phyloP scores from a whole-genome alignment of 1,284 basidiomycete genomes.

The Melanopsichium pennsylvanicum region DNA sequence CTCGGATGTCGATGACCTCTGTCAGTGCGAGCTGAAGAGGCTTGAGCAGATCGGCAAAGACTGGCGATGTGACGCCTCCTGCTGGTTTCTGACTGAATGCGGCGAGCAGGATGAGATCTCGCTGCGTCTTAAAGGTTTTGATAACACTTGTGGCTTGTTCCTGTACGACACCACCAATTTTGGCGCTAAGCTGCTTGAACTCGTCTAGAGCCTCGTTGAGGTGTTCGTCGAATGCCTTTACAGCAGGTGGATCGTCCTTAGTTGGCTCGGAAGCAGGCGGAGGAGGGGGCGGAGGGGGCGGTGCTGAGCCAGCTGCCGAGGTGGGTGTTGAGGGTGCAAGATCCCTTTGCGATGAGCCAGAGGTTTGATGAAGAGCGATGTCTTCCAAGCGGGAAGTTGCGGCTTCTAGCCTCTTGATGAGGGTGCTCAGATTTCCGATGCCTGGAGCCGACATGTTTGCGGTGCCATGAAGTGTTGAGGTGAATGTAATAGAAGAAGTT shows the following conservation, averaged over 20 bases:
- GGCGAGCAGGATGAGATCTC: constrained; percentile 75
- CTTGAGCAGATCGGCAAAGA: constrained; percentile 73
- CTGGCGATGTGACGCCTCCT: constrained; percentile 72
- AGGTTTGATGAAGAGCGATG: constrained; percentile 71
- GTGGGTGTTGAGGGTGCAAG: constrained; percentile 17
- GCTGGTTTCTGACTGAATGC: constrained; percentile 76
- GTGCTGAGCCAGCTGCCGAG: constrained; percentile 22
- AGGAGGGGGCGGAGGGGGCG: constrained; percentile 23
- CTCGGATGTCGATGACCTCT: constrained; percentile 80
- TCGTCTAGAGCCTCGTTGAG: constrained; percentile 78
- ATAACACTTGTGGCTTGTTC: constrained; percentile 74
- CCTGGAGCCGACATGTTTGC: constrained; percentile 51
- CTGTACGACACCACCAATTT: constrained; percentile 77
- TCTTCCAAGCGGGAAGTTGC: constrained; percentile 95
- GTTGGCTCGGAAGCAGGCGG: constrained; percentile 23
- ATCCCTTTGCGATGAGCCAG: constrained; percentile 21
- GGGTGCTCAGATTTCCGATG: constrained; percentile 60
- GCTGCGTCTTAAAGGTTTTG: constrained; percentile 76
- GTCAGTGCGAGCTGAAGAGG: constrained; percentile 80
- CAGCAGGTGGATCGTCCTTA: constrained; percentile 71
- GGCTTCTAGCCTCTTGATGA: constrained; percentile 73
- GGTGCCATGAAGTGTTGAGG: constrained; percentile 1
- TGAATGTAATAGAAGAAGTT: neutral
- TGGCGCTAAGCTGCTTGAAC: constrained; percentile 78
- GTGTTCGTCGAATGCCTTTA: constrained; percentile 78